Percentiles rank a stretch among this genome's conserved stretches.
phyloP scores from a whole-genome alignment of 352 stramenopile genomes.

The Blastocystis sp. region DNA sequence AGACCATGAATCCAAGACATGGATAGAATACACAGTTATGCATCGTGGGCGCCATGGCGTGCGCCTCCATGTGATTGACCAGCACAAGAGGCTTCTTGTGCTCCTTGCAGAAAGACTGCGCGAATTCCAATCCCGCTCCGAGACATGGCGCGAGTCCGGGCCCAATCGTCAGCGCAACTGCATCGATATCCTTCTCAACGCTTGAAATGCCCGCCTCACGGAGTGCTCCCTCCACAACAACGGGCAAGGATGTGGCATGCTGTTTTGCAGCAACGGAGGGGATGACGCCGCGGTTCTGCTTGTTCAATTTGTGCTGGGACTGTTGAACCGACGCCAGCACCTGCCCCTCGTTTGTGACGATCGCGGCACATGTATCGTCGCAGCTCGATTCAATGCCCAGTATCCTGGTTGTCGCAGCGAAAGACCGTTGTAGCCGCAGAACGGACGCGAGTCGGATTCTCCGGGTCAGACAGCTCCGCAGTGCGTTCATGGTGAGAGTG shows the following conservation, averaged over 20 bases:
- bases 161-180: constrained; percentile 56
- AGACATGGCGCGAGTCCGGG: constrained; percentile 60
- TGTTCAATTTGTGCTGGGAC: constrained; percentile 46
- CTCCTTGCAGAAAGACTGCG: constrained; percentile 27
- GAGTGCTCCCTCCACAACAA: constrained; percentile 31
- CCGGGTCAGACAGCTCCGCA: too few relatives aligned
- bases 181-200: constrained; percentile 41
- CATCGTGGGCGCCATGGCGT: constrained; percentile 62
- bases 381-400: constrained; percentile 67
- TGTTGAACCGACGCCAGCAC: constrained; percentile 28
- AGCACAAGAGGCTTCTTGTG: constrained; percentile 43
- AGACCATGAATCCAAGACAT: constrained; percentile 25
- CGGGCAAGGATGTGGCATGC: neutral
- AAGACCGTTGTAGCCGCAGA: too few relatives aligned
- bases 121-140: constrained; percentile 4
- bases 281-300: constrained; percentile 53
- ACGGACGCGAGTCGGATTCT: too few relatives aligned
- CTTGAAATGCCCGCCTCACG: neutral
- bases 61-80: constrained; percentile 68
- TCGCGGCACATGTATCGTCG: constrained; percentile 55
- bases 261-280: constrained; percentile 34
- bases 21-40: constrained; percentile 18
- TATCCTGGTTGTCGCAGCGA: neutral
- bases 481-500: too few relatives aligned
- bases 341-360: constrained; percentile 30